These are phyloP conservation scores for Neonectria magnoliae DNA, from an alignment of 2,329 filamentous ascomycete species.

Conservation along the genomic window DNA sequence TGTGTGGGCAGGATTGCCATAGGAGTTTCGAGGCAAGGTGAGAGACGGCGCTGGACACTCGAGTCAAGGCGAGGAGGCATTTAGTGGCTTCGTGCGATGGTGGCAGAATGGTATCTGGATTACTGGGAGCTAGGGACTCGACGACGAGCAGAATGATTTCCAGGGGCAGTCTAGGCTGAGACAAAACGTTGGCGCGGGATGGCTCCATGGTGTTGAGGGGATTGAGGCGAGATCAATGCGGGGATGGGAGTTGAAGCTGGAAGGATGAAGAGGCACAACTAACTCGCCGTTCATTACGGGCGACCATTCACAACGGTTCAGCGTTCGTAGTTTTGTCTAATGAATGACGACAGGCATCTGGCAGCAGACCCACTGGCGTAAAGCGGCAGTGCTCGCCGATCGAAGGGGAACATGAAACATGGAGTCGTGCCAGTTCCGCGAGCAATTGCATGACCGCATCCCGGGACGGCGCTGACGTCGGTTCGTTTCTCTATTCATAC, in stretches of 20 bases:
- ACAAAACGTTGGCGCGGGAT: background rate
- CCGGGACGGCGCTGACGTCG: conserved; percentile 1
- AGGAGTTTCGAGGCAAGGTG: conserved; percentile 15
- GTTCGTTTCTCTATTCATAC: background rate
- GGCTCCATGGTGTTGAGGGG: background rate
- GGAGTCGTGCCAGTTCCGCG: conserved; percentile 12
- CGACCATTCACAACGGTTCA: background rate
- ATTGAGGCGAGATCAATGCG: background rate
- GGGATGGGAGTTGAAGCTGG: background rate
- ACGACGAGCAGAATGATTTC: conserved; percentile 8
- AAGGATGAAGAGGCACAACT: background rate
- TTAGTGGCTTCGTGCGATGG: conserved; percentile 14
- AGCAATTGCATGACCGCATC: conserved; percentile 11
- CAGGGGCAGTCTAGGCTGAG: conserved; percentile 1
- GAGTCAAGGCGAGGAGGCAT: conserved; percentile 17
- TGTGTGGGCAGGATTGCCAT: conserved; percentile 14
- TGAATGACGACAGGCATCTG: background rate
- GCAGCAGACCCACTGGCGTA: background rate
- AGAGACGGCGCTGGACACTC: conserved; percentile 11
- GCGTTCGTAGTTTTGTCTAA: background rate
- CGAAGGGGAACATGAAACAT: conserved; percentile 1
- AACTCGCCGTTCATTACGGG: background rate
- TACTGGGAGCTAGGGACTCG: conserved; percentile 13
- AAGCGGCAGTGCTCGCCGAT: background rate
- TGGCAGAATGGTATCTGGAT: conserved; percentile 16